Evolutionary conservation across 768 basidiomycete genomes (phyloP).

Genomic region (Phlebiopsis flavidoalba): DNA sequence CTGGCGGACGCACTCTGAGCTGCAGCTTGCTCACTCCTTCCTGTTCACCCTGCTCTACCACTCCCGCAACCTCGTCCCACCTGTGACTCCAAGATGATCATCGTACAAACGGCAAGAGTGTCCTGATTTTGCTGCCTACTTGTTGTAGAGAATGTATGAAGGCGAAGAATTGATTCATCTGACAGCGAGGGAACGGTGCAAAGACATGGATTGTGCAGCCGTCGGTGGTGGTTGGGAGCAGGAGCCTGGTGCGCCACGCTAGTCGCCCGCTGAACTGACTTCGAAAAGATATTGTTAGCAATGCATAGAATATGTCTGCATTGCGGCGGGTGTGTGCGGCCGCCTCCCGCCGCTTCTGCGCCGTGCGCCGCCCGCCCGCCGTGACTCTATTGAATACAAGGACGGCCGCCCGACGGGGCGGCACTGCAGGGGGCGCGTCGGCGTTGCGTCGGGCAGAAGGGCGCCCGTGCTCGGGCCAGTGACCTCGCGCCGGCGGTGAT

Average conservation of each 20-base stretch:
- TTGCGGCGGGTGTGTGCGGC: neutral
- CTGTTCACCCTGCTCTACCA: neutral
- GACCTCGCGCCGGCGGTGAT: neutral
- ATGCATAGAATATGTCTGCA: neutral
- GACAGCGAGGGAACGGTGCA: neutral
- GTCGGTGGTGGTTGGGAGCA: neutral
- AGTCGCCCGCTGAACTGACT: conserved; percentile 1
- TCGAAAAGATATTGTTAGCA: neutral
- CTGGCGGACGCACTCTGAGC: neutral
- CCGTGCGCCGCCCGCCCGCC: neutral
- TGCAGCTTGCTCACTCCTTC: neutral
- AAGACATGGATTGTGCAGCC: neutral
- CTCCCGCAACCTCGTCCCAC: conserved; percentile 13
- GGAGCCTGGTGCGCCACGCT: neutral
- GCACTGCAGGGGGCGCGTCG: neutral
- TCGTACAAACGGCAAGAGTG: neutral
- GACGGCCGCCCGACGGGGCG: neutral
- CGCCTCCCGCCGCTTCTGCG: neutral
- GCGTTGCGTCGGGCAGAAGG: neutral
- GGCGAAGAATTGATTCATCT: neutral
- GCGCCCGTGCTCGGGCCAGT: neutral
- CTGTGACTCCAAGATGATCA: conserved; percentile 16
- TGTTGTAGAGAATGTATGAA: neutral
- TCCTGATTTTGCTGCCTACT: neutral
- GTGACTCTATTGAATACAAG: neutral